Base-by-base conservation (phyloP, 1,284 basidiomycete species). In the Cerioporus squamosus region DNA sequence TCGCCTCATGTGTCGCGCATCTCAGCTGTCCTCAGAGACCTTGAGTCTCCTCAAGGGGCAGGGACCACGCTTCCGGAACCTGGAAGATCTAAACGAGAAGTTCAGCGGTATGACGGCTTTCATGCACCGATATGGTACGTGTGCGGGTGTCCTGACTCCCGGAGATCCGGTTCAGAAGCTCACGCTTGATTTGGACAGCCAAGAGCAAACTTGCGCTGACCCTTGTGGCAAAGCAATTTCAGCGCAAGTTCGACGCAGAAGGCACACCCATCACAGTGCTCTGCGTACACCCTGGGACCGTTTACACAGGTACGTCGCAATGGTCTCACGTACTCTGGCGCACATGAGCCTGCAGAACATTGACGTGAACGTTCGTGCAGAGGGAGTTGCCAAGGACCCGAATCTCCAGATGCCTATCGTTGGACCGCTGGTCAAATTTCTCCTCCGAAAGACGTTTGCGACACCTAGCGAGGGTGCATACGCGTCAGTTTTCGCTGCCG, bases 401-500 rank as follows among this genome's bases (percentile, higher is more conserved):
- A 42, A 20, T 14, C 18, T 55, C 18, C 20, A 49, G 10, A 23
- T 50, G 1, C 59, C 62, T 5, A 33, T 65, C 36, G 24, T 67
- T 29, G 61, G 59, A 1, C 36, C 59, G n/a, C 4, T 67, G 26
- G 10, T 50, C 10, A 48, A 45, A 10, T 39, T 69, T 69, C 15
- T 62, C 22, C 17, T 60, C 2, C 17, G 49, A 22, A 44, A 49
- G 33, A 18, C 62, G 33, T 63, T 67, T 46, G 33, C 58, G n/a
- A 36, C 57, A 12, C 53, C 68, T 2, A 26, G 47, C 9, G 68
- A 75, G 1, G 82, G 79, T 24, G 76, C 76, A 0, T 73, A 77
- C 58, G 76, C 75, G 3, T 74, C 79, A 1, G 74, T 76, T 26
- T 77, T 85, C 57, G 84, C 82, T 5, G 81, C 82, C 0, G 80